Base-by-base conservation (phyloP, 345 rosid genomes). In the Corchorus olitorius region DNA sequence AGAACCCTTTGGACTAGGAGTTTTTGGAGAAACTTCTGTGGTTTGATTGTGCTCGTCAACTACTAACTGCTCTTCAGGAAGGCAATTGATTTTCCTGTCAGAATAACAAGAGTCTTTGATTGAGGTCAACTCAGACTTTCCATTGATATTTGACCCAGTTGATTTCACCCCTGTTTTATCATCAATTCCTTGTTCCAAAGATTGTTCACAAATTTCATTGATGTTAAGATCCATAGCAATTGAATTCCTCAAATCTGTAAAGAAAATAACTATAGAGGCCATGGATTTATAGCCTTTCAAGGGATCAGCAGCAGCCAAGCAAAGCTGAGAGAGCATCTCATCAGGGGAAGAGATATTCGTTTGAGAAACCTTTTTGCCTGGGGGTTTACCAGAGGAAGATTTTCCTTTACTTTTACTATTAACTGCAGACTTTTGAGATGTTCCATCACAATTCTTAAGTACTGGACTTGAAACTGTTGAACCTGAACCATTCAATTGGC, bases 181-280 rank as follows among this genome's bases (percentile, higher is more conserved):
- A 74, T 73, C 78, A 70, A 72, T 48, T 45, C 73, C 65, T 75
- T 73, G 76, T 61, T 71, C 83, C 14, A 37, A 62, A 55, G 83
- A 50, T 74, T 77, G 75, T 65, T 69, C 71, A 46, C 19, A 55
- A 39, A 61, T 75, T 55, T 55, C 74, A 27, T 80, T 77, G 41
- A 43, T 59, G 46, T 34, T 52, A 39, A 58, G 76, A 70, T 83
- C 85, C 43, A 67, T 20, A 77, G 80, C 68, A 81, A 79, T 54
- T 22, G 83, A 87, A 83, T 79, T 83, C 76, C 89, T 76, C 65
- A 86, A 75, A 19, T 87, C 78, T 1, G 73, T 66, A 76, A 84
- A 87, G 81, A 85, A 87, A 64, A 70, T 56, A 74, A 81, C 72
- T 7, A 84, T 13, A n/a, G 79, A 39, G 67, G 69, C 52, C 35